Conservation (phyloP, 2,329 filamentous ascomycete genomes). For the Trichoderma gracile region DNA sequence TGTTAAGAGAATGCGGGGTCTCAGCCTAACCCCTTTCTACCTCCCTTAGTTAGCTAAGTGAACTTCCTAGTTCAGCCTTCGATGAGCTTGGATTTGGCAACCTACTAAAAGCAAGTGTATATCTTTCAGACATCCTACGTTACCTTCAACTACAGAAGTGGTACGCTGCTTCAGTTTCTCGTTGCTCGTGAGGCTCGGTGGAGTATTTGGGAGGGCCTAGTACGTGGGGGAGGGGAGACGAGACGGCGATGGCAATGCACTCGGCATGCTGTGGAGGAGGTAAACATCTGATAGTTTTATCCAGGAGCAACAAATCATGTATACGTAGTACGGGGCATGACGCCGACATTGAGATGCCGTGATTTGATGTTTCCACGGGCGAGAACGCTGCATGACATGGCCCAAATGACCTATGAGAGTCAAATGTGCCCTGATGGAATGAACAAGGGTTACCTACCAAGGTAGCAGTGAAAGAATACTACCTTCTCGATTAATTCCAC, state of each 20-base stretch:
- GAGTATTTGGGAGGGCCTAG: background rate
- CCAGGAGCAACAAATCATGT: too few relatives aligned
- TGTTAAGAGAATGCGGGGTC: conserved; percentile 12
- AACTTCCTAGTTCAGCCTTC: conserved; percentile 11
- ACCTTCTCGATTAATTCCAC: conserved; percentile 10
- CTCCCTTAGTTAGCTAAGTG: background rate
- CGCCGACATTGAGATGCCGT: too few relatives aligned
- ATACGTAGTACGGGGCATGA: too few relatives aligned
- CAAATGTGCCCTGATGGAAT: conserved; percentile 8
- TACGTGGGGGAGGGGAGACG: background rate
- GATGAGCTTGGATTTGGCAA: background rate
- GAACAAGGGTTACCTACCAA: background rate
- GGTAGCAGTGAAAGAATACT: conserved; percentile 13
- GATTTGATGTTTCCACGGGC: too few relatives aligned
- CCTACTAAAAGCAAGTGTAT: background rate
- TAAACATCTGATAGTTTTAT: too few relatives aligned
- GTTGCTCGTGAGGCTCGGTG: background rate
- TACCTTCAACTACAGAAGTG: conserved; percentile 18
- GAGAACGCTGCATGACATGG: background rate
- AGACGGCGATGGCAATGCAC: too few relatives aligned
- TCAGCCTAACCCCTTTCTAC: too few relatives aligned
- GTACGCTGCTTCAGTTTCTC: background rate
- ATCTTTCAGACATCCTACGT: conserved; percentile 24
- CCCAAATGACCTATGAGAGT: background rate
- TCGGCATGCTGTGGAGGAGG: too few relatives aligned